phyloP scores from a whole-genome alignment of 257 asterid species.

The Capsicum pubescens region DNA sequence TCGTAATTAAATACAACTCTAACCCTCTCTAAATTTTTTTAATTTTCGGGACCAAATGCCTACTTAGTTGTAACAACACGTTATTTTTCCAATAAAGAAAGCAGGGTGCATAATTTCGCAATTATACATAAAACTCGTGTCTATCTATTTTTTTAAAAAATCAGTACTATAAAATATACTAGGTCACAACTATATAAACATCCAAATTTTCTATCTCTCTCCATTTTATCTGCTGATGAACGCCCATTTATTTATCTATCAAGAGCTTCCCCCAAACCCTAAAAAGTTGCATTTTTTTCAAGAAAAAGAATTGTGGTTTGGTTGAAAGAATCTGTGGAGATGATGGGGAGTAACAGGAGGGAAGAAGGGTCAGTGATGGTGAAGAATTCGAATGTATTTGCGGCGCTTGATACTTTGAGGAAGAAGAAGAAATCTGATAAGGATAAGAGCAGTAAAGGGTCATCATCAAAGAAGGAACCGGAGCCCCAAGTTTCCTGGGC shows the following conservation, averaged over 20 bases:
- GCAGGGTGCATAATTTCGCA: not conserved
- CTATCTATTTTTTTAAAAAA: not conserved
- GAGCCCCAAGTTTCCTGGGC: slow-evolving; percentile 65
- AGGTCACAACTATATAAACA: not conserved
- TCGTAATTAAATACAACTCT: no score
- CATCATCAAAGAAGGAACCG: slow-evolving; percentile 52
- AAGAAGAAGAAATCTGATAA: slow-evolving; percentile 79
- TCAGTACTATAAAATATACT: no score
- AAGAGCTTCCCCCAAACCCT: slow-evolving; percentile 20
- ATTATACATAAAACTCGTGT: not conserved
- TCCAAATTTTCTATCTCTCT: not conserved
- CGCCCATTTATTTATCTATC: not conserved
- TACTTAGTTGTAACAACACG: no score
- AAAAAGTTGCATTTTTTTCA: not conserved
- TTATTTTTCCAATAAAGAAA: no score
- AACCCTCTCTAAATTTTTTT: no score
- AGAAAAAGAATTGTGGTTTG: not conserved
- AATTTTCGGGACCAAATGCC: no score
- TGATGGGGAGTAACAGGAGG: slow-evolving; percentile 76
- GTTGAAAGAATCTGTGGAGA: slow-evolving; percentile 26
- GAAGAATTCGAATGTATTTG: slow-evolving; percentile 71
- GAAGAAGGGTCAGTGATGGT: slow-evolving; percentile 65
- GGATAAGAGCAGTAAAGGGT: slow-evolving; percentile 43
- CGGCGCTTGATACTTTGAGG: slow-evolving; percentile 73
- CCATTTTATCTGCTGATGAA: not conserved